Evolutionary conservation across 2,329 filamentous ascomycete genomes (phyloP), one percentile per base, ranked within the genome.

Genomic region (Cladosporium colombiae): DNA sequence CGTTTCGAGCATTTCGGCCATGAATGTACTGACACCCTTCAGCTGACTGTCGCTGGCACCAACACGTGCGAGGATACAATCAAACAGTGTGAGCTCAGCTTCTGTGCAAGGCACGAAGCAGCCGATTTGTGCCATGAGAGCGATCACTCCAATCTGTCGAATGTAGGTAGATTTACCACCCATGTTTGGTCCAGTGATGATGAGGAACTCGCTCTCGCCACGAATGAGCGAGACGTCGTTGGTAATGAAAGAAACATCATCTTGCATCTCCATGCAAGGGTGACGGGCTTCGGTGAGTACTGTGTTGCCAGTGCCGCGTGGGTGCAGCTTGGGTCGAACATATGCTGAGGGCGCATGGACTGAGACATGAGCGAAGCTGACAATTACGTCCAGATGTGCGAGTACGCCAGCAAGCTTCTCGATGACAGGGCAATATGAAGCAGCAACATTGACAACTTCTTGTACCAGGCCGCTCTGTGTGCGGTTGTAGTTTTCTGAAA

Each of bases 1-100:
- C 1, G 95, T 99, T 78, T 99, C 95, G 25, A 99, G 86, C 95
- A 99, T 99, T 81, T 99, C 95, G 1, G 95, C 95, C 96, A 99
- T 99, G 79, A 99, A 99, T 0, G 95, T 99, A 3, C 92, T 97
- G 1, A 99, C 95, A 40, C 95, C 95, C 80, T 98, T 98, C 69
- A 99, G 89, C 78, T 98, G 95, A 7, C 92, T 96, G 79, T 99
- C 96, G 72, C 91, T 95, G 7, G 95, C 96, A 50, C 96, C 95
- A 0, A 99, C 95, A 72, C 95, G 91, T 0, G 96, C 95, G 46
- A 99, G 89, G 68, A 99, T 97, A 68, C 92, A 95, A 81, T 99
- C 95, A 77, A 97, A 99, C 66, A 99, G 93, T 18, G 92, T 96
- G 53, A 99, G 81, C 78, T 98, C 93, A 16, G 96, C 95, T 76